Conservation (phyloP, 306 rosid genomes). For the Hippophae gyantsensis region DNA sequence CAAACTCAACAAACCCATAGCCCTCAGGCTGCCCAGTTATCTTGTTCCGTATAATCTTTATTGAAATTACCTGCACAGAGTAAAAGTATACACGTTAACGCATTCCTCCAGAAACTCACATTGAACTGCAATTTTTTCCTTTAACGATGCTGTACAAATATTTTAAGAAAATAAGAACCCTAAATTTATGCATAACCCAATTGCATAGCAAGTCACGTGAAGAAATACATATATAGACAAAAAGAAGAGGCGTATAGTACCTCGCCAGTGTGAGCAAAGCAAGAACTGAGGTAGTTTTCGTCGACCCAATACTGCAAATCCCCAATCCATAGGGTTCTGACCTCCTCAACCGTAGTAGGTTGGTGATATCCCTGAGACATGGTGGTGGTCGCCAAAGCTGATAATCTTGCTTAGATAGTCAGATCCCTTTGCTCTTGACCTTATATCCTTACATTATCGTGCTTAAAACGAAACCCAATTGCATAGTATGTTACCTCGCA, state of each 20-base stretch:
- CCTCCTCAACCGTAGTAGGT: slow-evolving; percentile 54
- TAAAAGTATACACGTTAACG: slow-evolving; percentile 3
- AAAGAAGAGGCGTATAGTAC: slow-evolving; percentile 21
- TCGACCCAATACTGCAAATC: slow-evolving; percentile 93
- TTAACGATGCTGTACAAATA: too few species aligned
- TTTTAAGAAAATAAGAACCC: background rate
- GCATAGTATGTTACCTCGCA: too few species aligned
- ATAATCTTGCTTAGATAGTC: too few species aligned
- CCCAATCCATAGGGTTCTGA: slow-evolving; percentile 87
- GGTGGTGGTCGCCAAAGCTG: slow-evolving; percentile 18
- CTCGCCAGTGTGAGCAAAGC: slow-evolving; percentile 85
- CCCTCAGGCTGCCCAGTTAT: slow-evolving; percentile 82
- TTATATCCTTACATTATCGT: too few species aligned
- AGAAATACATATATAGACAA: background rate
- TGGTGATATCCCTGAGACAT: slow-evolving; percentile 30
- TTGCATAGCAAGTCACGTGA: too few species aligned
- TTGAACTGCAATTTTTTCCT: background rate
- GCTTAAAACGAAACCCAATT: too few species aligned
- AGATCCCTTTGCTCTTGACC: too few species aligned
- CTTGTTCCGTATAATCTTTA: slow-evolving; percentile 82
- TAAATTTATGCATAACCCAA: background rate
- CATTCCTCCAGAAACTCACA: background rate
- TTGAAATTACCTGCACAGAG: slow-evolving; percentile 49
- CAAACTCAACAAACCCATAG: slow-evolving; percentile 81
- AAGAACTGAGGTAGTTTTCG: slow-evolving; percentile 54